These are phyloP conservation scores for Mortierella sp. DNA, from an alignment of 371 early-diverging fungal species.

Conservation along the genomic window DNA sequence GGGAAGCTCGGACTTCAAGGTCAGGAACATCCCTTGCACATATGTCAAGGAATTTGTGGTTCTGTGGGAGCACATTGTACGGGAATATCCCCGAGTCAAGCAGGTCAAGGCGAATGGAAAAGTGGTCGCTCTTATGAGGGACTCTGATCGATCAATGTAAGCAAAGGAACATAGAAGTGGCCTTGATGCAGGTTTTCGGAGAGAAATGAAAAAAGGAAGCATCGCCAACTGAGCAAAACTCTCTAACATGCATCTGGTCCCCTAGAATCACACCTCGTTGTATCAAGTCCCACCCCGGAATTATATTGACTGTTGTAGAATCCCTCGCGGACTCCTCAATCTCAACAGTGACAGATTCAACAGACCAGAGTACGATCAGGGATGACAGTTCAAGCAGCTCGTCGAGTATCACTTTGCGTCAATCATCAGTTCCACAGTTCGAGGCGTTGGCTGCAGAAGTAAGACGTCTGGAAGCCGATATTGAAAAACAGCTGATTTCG, in stretches of 20 bases:
- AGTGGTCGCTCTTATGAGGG: not conserved
- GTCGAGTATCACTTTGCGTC: too few relatives aligned
- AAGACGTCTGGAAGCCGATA: too few relatives aligned
- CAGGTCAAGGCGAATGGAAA: conserved; percentile 1
- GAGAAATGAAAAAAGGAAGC: too few relatives aligned
- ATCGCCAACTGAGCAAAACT: too few relatives aligned
- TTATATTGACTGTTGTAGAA: conserved; percentile 9
- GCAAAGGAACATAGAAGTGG: too few relatives aligned
- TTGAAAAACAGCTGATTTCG: too few relatives aligned
- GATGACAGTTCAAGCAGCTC: too few relatives aligned
- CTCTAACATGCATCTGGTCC: too few relatives aligned
- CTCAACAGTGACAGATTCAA: not conserved
- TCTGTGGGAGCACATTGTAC: conserved; percentile 9
- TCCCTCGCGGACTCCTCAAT: not conserved
- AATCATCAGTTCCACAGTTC: too few relatives aligned
- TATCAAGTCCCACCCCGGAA: conserved; percentile 2
- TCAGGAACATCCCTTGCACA: not conserved
- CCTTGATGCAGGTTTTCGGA: too few relatives aligned
- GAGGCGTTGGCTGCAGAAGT: too few relatives aligned
- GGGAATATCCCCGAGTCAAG: conserved; percentile 3
- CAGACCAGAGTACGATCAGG: too few relatives aligned
- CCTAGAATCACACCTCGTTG: conserved; percentile 10
- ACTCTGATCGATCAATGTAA: conserved; percentile 2
- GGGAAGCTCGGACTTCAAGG: not conserved
- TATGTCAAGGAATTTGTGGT: conserved; percentile 3